Evolutionary conservation across 768 basidiomycete genomes (phyloP).

Genomic region (Russula virescens): DNA sequence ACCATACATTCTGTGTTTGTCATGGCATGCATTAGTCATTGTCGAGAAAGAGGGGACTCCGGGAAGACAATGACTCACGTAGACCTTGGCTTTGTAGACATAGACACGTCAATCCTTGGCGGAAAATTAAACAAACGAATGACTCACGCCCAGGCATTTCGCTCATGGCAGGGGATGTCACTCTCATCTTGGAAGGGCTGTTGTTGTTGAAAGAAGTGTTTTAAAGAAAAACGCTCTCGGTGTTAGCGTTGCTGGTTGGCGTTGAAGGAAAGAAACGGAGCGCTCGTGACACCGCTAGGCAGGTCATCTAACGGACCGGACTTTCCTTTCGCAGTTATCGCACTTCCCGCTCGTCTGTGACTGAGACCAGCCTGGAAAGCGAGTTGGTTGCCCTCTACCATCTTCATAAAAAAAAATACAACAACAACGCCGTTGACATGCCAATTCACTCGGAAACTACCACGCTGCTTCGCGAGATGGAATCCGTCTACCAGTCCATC

Average conservation of each 20-base stretch:
- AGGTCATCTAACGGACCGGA: conserved; percentile 6
- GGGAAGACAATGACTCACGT: conserved; percentile 45
- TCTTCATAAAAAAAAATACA: neutral
- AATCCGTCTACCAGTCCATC: conserved; percentile 27
- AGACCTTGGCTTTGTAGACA: conserved; percentile 55
- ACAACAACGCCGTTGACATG: conserved; percentile 1
- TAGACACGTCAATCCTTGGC: conserved; percentile 5
- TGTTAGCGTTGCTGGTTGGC: neutral
- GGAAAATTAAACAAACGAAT: conserved; percentile 8
- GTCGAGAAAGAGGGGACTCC: neutral
- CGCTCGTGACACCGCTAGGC: neutral
- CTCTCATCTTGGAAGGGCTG: conserved; percentile 15
- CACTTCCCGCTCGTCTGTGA: neutral
- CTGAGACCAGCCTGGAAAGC: neutral
- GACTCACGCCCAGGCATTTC: conserved; percentile 79
- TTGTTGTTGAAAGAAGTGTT: neutral
- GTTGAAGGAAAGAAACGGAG: conserved; percentile 18
- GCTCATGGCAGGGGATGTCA: conserved; percentile 44
- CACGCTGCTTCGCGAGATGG: conserved; percentile 26
- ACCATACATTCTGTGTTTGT: conserved; percentile 74
- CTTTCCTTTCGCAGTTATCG: conserved; percentile 3
- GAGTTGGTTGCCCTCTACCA: neutral
- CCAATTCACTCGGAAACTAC: conserved; percentile 28
- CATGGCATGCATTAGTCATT: neutral
- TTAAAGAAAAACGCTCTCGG: conserved; percentile 2